Conservation (phyloP, 129 eudicot genomes). For the Flaveria ramosissima region DNA sequence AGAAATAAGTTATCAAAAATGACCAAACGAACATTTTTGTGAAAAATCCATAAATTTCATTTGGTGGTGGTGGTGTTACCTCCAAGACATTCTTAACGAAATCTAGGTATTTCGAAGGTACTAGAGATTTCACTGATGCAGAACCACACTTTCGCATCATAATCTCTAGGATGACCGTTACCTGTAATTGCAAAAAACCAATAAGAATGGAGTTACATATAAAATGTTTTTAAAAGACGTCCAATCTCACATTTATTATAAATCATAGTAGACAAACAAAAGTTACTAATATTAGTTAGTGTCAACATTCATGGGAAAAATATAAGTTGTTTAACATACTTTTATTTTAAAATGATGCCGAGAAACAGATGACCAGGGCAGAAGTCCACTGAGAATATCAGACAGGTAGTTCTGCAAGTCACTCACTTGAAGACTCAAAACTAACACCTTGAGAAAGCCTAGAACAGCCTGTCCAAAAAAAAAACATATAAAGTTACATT, state of each 20-base stretch:
- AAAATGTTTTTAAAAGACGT: not conserved
- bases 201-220: slow-evolving; percentile 2
- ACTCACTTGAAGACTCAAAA: slow-evolving; percentile 59
- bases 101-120: slow-evolving; percentile 60
- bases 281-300: not conserved
- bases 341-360: slow-evolving; percentile 90
- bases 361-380: slow-evolving; percentile 94
- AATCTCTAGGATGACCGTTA: slow-evolving; percentile 87
- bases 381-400: slow-evolving; percentile 63
- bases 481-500: slow-evolving; percentile 18
- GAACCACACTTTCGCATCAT: slow-evolving; percentile 86
- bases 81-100: slow-evolving; percentile 61
- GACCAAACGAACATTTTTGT: too few relatives aligned
- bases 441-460: slow-evolving; percentile 94
- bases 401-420: slow-evolving; percentile 65
- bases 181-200: slow-evolving; percentile 46
- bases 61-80: slow-evolving; percentile 40
- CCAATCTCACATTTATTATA: slow-evolving; percentile 12
- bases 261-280: not conserved
- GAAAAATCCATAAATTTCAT: too few relatives aligned
- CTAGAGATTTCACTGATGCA: slow-evolving; percentile 58
- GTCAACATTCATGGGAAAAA: not conserved
- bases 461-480: slow-evolving; percentile 74
- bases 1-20: too few relatives aligned
- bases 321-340: slow-evolving; percentile 39